These are phyloP conservation scores for Boletus hoseneyae DNA, from an alignment of 1,284 basidiomycete genomes.

Conservation along the genomic window DNA sequence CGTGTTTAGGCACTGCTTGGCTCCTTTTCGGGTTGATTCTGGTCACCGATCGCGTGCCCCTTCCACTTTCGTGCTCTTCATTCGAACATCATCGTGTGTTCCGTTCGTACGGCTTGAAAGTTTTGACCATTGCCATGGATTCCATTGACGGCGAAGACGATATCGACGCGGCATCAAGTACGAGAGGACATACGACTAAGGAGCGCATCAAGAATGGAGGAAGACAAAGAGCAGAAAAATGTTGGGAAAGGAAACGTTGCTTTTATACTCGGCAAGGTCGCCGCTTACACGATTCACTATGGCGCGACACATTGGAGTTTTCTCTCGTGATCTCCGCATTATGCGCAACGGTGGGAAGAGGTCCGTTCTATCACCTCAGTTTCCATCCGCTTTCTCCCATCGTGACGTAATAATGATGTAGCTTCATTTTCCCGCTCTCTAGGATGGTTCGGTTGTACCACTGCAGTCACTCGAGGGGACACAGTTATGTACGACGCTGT, in stretches of 20 bases:
- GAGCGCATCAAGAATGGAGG: background rate
- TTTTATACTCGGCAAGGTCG: slow-evolving; percentile 11
- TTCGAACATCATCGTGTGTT: background rate
- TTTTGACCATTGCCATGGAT: background rate
- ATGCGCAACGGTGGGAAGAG: slow-evolving; percentile 4
- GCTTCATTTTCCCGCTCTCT: background rate
- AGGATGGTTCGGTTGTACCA: background rate
- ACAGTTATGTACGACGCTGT: too few species aligned
- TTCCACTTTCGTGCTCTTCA: background rate
- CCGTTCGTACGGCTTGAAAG: background rate
- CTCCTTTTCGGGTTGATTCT: too few species aligned
- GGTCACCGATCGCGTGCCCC: too few species aligned
- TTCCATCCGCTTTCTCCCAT: background rate
- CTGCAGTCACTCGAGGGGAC: background rate
- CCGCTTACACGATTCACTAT: slow-evolving; percentile 7
- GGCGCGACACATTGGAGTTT: background rate
- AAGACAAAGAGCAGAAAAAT: background rate
- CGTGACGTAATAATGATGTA: background rate
- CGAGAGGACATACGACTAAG: background rate
- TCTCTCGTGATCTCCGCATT: background rate
- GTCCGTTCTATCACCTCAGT: slow-evolving; percentile 9
- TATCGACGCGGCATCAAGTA: background rate
- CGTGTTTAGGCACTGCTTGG: too few species aligned
- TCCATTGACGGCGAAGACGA: background rate
- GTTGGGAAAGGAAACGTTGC: background rate